Base-by-base conservation (phyloP, 2,329 filamentous ascomycete species). In the Sporothrix dimorphospora region DNA sequence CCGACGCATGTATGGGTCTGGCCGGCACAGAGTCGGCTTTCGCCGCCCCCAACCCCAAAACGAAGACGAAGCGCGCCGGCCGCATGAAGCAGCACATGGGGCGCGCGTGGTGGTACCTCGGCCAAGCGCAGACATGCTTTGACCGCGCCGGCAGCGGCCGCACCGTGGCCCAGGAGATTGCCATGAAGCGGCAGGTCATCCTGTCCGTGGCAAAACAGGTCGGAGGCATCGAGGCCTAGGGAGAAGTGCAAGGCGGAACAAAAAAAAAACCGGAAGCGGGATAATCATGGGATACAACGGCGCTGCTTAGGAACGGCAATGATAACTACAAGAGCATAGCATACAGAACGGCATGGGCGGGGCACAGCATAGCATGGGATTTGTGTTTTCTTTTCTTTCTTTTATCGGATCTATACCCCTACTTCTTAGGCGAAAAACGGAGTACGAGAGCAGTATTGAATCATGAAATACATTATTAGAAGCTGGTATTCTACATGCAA, bases 1-100 rank as follows among this genome's bases (percentile, higher is more conserved):
- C 89, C 0, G 94, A 97, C 78, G 91, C 92, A 0, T 88, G 91
- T 76, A 92, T 97, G 84, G 94, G 94, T 0, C 81, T 92, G 74
- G 93, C 93, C 0, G 91, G 93, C 47, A 42, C 63, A 57, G 40
- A 68, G 21, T 42, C n/a, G n/a, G n/a, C n/a, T n/a, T n/a, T n/a
- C n/a, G n/a, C n/a, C n/a, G n/a, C n/a, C n/a, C n/a, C n/a, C n/a
- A n/a, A n/a, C n/a, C n/a, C 30, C 2, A 30, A 34, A 19, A 19
- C 19, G n/a, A 4, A 42, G 4, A 1, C 8, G 4, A 51, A 55
- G 30, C 14, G 9, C 2, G 16, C n/a, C 24, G 27, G 12, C 21
- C 53, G 55, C 27, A 67, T 49, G 51, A 71, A 73, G 61, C 70
- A 69, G 19, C 45, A 70, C 51, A 59, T 76, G n/a, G 9, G 55